These are phyloP conservation scores for Cerrena zonata DNA, from an alignment of 1,284 basidiomycete species.

Conservation along the genomic window DNA sequence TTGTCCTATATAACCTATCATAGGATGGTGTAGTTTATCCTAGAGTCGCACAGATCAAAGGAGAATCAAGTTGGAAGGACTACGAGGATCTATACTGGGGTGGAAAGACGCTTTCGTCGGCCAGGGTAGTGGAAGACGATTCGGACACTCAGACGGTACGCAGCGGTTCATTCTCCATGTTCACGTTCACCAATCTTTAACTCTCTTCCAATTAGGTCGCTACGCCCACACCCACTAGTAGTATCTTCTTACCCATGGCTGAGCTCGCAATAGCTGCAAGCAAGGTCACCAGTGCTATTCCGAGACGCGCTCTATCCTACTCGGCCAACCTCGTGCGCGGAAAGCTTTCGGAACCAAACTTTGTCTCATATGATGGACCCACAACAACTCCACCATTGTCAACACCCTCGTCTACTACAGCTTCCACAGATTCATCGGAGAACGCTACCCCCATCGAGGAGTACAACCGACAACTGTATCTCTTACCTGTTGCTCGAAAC, in stretches of 20 bases:
- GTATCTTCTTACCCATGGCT: neutral
- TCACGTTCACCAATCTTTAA: too few relatives aligned
- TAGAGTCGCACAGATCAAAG: constrained; percentile 35
- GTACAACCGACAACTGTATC: neutral
- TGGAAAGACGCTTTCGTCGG: constrained; percentile 19
- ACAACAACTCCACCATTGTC: neutral
- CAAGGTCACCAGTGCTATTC: neutral
- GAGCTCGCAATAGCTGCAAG: neutral
- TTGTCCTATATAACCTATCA: too few relatives aligned
- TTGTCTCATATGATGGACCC: neutral
- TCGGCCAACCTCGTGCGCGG: neutral
- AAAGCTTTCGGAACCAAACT: neutral
- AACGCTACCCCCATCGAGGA: neutral
- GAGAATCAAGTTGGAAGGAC: constrained; percentile 23
- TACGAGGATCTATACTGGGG: constrained; percentile 35
- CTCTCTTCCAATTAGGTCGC: too few relatives aligned
- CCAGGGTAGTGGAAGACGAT: neutral
- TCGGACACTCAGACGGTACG: too few relatives aligned
- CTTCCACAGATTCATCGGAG: neutral
- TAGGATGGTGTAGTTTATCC: constrained; percentile 32
- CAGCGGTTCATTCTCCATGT: too few relatives aligned
- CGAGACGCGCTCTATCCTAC: neutral
- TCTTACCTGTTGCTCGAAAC: neutral
- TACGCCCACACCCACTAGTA: too few relatives aligned
- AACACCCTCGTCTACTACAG: neutral